Base-by-base conservation (phyloP, 2,329 filamentous ascomycete species). In the Calonectria crousiana region DNA sequence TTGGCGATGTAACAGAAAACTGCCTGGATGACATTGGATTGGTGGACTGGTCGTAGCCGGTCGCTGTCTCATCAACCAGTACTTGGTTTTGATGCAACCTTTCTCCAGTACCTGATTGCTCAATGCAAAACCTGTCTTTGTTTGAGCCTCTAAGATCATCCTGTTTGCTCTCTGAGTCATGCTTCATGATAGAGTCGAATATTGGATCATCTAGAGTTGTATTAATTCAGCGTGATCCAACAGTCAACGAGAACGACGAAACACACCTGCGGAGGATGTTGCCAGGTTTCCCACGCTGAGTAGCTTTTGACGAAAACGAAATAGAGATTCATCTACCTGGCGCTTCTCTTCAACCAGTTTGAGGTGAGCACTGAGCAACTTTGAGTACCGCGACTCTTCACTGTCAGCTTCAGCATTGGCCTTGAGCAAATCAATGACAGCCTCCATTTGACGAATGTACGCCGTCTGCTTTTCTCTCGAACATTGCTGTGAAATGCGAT, bases 401-500 rank as follows among this genome's bases (percentile, higher is more conserved):
- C 26, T 41, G 4, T 51, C 36, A 4, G 23, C 16, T 6, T 72
- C 36, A 3, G 36, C 23, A 23, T 11, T 49, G 2, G 32, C 20
- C 20, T 47, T 53, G 3, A 72, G 34, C n/a, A 41, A 13, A 4
- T 67, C 69, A 30, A 72, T 30, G 38, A 53, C n/a, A 4, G 60
- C 16, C 20, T 72, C 69, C 38, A 67, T 52, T 30, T 58, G 47
- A 8, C 52, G 49, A 18, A 67, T 51, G 23, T 72, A 60, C n/a
- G 69, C 69, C 2, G 69, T 26, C 44, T 71, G 53, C 16, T 53
- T 52, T 34, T 66, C 69, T 9, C 69, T 36, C 14, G 26, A 20
- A n/a, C 69, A 66, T 28, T 71, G 69, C 10, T 71, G 69, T 8
- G 69, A 71, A 13, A 71, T 65, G 9, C 69, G 47, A 28, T 71